phyloP scores from a whole-genome alignment of 768 basidiomycete genomes.

The Lentinus tigrinus region DNA sequence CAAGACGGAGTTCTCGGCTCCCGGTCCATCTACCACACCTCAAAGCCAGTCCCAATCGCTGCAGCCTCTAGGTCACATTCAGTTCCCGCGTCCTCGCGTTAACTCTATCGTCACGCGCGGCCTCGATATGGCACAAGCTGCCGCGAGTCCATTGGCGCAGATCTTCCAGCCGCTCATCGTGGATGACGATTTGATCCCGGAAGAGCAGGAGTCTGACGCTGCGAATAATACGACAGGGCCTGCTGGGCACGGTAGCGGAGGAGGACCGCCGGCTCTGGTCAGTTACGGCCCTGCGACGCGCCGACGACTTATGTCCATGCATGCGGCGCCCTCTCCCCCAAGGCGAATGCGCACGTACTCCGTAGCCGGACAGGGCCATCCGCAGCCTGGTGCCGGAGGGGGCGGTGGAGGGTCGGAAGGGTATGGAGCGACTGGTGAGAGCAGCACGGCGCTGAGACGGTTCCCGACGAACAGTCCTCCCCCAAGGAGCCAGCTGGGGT shows the following conservation, averaged over 20 bases:
- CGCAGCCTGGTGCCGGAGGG: neutral
- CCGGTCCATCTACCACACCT: neutral
- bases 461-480: conserved; percentile 22
- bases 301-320: conserved; percentile 38
- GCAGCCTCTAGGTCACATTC: conserved; percentile 15
- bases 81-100: conserved; percentile 37
- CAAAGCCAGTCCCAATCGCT: conserved; percentile 1
- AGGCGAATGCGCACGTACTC: conserved; percentile 15
- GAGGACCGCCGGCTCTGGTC: conserved; percentile 16
- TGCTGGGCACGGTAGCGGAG: neutral
- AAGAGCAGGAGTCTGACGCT: conserved; percentile 12
- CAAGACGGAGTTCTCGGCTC: neutral
- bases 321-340: conserved; percentile 12
- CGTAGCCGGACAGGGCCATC: neutral
- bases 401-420: neutral
- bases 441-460: conserved; percentile 15
- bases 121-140: conserved; percentile 37
- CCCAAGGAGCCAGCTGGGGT: conserved; percentile 8
- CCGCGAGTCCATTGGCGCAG: conserved; percentile 69
- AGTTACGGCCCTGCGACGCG: conserved; percentile 43
- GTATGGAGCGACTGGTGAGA: conserved; percentile 22
- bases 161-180: conserved; percentile 67
- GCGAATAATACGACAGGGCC: neutral
- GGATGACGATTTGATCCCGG: conserved; percentile 44
- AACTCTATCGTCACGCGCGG: conserved; percentile 43